phyloP scores from a whole-genome alignment of 2,329 filamentous ascomycete genomes.

The Calonectria pseudoreteaudii region DNA sequence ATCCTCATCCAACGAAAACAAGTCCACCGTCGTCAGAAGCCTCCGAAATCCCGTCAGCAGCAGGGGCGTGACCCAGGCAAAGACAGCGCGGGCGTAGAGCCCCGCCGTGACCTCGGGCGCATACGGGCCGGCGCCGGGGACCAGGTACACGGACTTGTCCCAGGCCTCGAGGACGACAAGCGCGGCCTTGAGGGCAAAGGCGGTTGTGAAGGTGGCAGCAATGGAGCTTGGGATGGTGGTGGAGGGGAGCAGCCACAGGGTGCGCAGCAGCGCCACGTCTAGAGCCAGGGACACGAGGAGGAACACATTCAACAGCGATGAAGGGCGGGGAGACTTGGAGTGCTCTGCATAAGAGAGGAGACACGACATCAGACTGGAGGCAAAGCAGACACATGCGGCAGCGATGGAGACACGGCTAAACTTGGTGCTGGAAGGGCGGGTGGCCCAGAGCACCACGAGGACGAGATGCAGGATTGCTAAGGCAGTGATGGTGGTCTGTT shows the following conservation, averaged over 20 bases:
- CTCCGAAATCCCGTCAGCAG: constrained; percentile 50
- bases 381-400: constrained; percentile 48
- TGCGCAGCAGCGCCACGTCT: constrained; percentile 49
- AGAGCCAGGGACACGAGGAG: constrained; percentile 48
- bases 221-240: constrained; percentile 39
- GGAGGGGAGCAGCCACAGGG: constrained; percentile 47
- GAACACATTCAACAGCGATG: constrained; percentile 48
- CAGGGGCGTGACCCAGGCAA: constrained; percentile 54
- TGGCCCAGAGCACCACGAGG: constrained; percentile 49
- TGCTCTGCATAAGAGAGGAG: constrained; percentile 49
- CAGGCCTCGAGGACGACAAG: constrained; percentile 52
- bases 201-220: constrained; percentile 49
- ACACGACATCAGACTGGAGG: constrained; percentile 47
- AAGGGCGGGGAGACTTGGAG: constrained; percentile 46
- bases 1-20: constrained; percentile 49
- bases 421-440: constrained; percentile 23
- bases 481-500: constrained; percentile 37
- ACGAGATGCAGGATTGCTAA: constrained; percentile 49
- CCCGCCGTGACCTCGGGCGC: constrained; percentile 54
- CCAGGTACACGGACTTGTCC: constrained; percentile 50
- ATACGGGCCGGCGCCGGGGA: constrained; percentile 41
- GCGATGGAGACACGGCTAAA: constrained; percentile 45
- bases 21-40: constrained; percentile 49
- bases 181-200: constrained; percentile 50
- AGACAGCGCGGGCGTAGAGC: constrained; percentile 51